A percentile compares a stretch with the other conserved stretches of the same genome.
Evolutionary conservation across 2,329 filamentous ascomycete species (phyloP).

Genomic region (Phaeosphaeria sp.): DNA sequence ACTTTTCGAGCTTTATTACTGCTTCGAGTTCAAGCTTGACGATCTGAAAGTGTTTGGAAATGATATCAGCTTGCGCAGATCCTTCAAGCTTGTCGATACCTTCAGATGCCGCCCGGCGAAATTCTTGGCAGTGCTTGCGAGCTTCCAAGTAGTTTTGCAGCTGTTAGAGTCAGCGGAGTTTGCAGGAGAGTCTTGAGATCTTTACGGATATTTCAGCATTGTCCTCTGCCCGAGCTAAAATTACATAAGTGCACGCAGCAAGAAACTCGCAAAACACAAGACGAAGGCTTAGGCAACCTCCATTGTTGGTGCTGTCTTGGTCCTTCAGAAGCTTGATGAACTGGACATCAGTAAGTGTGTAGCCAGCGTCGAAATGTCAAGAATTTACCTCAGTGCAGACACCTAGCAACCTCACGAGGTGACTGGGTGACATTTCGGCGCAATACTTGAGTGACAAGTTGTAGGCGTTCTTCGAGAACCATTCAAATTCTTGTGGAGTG

Average conservation of each 20-base stretch:
- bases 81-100: slow-evolving; percentile 50
- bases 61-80: slow-evolving; percentile 59
- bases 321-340: slow-evolving; percentile 50
- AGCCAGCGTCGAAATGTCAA: neutral
- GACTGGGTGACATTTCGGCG: slow-evolving; percentile 61
- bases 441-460: slow-evolving; percentile 73
- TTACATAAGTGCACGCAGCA: slow-evolving; percentile 53
- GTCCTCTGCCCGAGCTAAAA: slow-evolving; percentile 57
- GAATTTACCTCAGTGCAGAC: slow-evolving; percentile 51
- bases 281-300: slow-evolving; percentile 63
- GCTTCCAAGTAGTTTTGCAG: slow-evolving; percentile 68
- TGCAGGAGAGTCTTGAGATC: slow-evolving; percentile 16
- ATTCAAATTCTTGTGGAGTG: slow-evolving; percentile 72
- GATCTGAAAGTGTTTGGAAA: slow-evolving; percentile 68
- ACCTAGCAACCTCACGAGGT: slow-evolving; percentile 62
- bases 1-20: slow-evolving; percentile 69
- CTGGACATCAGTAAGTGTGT: slow-evolving; percentile 21
- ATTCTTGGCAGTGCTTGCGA: slow-evolving; percentile 66
- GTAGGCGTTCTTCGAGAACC: slow-evolving; percentile 85
- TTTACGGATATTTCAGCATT: slow-evolving; percentile 49
- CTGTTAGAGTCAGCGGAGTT: slow-evolving; percentile 49
- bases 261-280: slow-evolving; percentile 76
- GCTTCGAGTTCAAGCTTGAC: slow-evolving; percentile 83
- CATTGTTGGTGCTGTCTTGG: slow-evolving; percentile 23
- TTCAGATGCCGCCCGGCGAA: slow-evolving; percentile 57